Percentiles rank a stretch among this genome's conserved stretches.
Evolutionary conservation across 176 grass and related monocot genomes (phyloP).

Genomic region (Eleusine coracana): DNA sequence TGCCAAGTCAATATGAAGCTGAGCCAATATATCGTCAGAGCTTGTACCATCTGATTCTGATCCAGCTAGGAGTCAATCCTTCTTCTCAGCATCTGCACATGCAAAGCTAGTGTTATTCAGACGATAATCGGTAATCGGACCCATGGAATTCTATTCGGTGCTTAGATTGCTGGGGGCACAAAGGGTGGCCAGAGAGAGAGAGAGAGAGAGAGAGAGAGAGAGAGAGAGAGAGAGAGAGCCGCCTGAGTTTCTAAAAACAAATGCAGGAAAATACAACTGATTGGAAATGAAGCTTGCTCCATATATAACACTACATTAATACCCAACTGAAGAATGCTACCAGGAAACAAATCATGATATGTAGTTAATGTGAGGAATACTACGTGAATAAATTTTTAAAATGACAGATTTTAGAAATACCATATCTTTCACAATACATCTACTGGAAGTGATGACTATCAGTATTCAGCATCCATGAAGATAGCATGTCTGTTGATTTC

Average conservation of each 20-base stretch:
- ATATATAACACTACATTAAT: no score
- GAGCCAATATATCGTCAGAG: constrained; percentile 35
- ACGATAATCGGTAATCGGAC: neutral
- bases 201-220: neutral
- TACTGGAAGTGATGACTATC: neutral
- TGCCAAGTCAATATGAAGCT: constrained; percentile 8
- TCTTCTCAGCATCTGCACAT: constrained; percentile 46
- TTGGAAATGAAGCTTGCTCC: neutral
- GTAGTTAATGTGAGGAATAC: no score
- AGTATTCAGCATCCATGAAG: neutral
- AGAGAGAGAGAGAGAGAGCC: neutral
- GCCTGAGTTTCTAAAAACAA: neutral
- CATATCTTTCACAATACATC: neutral
- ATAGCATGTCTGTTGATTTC: neutral
- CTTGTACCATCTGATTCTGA: neutral
- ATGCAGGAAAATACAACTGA: neutral
- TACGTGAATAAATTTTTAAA: no score
- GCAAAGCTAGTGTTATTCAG: constrained; percentile 25
- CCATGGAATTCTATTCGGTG: neutral
- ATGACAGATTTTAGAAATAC: no score
- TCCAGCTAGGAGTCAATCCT: constrained; percentile 15
- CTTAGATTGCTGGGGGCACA: neutral
- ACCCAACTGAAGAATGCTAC: no score
- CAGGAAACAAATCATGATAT: no score
- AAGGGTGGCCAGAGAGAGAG: neutral